Base-by-base conservation (phyloP, 2,329 filamentous ascomycete genomes). In the Microcyclosporella mali region DNA sequence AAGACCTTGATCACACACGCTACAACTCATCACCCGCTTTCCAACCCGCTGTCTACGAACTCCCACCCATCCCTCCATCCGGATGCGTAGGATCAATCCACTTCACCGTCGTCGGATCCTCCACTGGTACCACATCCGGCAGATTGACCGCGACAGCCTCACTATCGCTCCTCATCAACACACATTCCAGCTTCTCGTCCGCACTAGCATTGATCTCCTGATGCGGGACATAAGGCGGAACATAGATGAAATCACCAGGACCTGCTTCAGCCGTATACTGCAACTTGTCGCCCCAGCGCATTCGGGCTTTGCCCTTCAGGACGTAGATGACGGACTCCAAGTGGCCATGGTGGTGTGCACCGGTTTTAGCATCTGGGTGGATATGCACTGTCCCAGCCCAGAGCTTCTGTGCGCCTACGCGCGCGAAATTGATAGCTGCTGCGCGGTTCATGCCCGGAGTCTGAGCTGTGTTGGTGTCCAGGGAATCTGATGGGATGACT, bases 361-460 rank as follows among this genome's bases (percentile, higher is more conserved):
- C 67, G 15, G 68, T 71, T 49, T 71, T 71, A 34, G 66, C 69
- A 45, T 70, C 61, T 1, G 68, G 51, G 46, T 68, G 62, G 47
- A 70, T 70, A 46, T 67, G 53, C 16, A 71, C 68, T 2, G 68
- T 70, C 0, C 68, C 68, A 4, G 68, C 68, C 68, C 68, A 71
- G 17, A 71, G 56, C 42, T 69, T 69, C 46, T 70, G 62, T 0
- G 69, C 69, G 12, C 68, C 68, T 1, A 65, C 64, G 3, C 69
- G 59, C 0, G 67, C 68, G 41, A 68, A 63, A 52, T 69, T 69
- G 46, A 71, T 65, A 2, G 69, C 69, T n/a, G 67, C 66, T 15
- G 63, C 62, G 7, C 69, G 62, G 41, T 65, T 60, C 68, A 70
- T 71, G 38, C 67, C 66, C 17, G 66, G 66, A 4, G 68, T 71